Conservation (phyloP, 441 rosid species). For the Macaranga tanarius region DNA sequence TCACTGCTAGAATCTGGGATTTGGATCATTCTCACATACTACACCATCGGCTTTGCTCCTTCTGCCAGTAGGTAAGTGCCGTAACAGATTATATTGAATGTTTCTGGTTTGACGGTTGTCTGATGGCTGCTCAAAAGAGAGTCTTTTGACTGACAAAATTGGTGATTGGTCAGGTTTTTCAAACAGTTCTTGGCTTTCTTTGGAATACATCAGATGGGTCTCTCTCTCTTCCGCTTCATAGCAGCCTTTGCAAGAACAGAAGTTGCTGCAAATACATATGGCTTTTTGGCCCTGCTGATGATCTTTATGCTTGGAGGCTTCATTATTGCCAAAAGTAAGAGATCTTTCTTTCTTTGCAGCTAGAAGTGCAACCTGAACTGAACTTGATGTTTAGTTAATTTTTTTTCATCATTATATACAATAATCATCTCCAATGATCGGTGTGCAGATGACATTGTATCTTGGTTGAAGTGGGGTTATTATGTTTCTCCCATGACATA, state of each 20-base stretch:
- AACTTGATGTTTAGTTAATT: neutral
- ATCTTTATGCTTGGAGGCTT: constrained; percentile 68
- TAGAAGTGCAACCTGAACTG: neutral
- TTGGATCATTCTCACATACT: constrained; percentile 66
- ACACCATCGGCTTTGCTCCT: constrained; percentile 76
- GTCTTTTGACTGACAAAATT: neutral
- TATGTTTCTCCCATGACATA: constrained; percentile 85
- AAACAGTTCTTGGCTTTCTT: constrained; percentile 56
- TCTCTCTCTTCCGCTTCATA: constrained; percentile 60
- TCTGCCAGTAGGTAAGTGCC: constrained; percentile 46
- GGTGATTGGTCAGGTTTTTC: constrained; percentile 47
- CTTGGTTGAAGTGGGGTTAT: constrained; percentile 85
- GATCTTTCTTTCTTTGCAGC: neutral
- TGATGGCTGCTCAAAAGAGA: neutral
- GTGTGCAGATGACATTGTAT: constrained; percentile 56
- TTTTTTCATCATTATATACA: neutral
- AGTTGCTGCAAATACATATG: constrained; percentile 52
- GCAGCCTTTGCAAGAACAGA: constrained; percentile 59
- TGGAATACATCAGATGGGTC: constrained; percentile 57
- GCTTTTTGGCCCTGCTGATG: constrained; percentile 46
- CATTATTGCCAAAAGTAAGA: constrained; percentile 52
- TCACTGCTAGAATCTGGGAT: constrained; percentile 58
- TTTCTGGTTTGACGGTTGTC: neutral
- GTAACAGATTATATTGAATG: neutral
- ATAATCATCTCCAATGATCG: neutral